A percentile compares a stretch with the other conserved stretches of the same genome.
Conservation (phyloP, 108 stramenopile species). For the Skeletonema potamos region DNA sequence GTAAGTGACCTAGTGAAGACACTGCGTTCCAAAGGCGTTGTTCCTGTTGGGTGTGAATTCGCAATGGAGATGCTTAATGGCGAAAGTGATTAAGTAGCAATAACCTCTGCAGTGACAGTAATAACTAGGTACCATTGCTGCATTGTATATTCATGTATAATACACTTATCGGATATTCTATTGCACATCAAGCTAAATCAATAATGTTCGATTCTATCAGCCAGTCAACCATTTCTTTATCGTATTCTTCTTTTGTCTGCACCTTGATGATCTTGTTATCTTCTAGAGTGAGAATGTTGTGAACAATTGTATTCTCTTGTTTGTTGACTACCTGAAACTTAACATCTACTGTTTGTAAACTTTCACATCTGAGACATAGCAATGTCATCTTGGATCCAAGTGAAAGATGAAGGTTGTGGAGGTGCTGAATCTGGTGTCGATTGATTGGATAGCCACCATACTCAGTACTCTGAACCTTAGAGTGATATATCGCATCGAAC, state of each 20-base stretch:
- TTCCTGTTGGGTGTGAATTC: constrained; percentile 70
- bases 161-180: neutral
- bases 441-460: neutral
- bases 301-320: neutral
- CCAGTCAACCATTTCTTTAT: neutral
- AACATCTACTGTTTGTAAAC: neutral
- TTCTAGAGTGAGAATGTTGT: neutral
- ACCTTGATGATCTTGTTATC: neutral
- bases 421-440: neutral
- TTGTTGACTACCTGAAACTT: neutral
- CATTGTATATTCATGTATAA: neutral
- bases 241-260: neutral
- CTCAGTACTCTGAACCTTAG: neutral
- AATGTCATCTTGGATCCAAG: neutral
- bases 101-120: neutral
- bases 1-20: constrained; percentile 41
- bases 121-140: neutral
- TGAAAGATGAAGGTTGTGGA: neutral
- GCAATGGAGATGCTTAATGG: constrained; percentile 45
- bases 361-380: neutral
- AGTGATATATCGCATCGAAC: neutral
- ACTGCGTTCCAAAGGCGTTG: constrained; percentile 58
- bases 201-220: neutral
- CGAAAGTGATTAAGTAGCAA: constrained; percentile 2
- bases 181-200: neutral